These are phyloP conservation scores for Carex scoparia DNA, from an alignment of 176 grass and related monocot species.

Conservation along the genomic window DNA sequence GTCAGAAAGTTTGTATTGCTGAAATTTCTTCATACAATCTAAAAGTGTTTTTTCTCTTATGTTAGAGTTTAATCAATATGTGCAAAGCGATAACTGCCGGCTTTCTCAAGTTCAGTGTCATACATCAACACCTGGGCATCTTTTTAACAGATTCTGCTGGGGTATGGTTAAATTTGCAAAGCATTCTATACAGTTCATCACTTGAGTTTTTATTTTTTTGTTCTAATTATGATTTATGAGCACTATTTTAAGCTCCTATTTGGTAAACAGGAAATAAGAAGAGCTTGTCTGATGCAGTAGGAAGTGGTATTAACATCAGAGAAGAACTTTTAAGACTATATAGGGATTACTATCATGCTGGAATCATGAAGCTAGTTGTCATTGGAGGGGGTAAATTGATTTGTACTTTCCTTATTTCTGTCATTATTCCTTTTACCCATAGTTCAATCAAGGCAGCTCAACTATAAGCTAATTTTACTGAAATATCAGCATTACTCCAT, in stretches of 20 bases:
- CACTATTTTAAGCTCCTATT: conserved; percentile 35
- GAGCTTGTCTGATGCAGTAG: conserved; percentile 81
- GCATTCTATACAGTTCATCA: not conserved
- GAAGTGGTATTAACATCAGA: conserved; percentile 73
- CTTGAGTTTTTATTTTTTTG: conserved; percentile 1
- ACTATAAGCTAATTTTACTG: not conserved
- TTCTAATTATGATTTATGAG: conserved; percentile 3
- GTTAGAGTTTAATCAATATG: conserved; percentile 85
- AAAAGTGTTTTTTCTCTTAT: conserved; percentile 7
- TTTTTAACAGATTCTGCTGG: conserved; percentile 94
- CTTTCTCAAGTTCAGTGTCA: conserved; percentile 87
- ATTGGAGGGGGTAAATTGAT: conserved; percentile 70
- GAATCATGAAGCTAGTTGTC: conserved; percentile 83
- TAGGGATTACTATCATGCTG: conserved; percentile 65
- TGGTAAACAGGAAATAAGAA: conserved; percentile 77
- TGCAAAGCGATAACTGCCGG: conserved; percentile 80
- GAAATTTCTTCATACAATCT: not conserved
- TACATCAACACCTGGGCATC: conserved; percentile 64
- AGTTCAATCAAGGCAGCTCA: conserved; percentile 10
- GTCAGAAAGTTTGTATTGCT: conserved; percentile 12
- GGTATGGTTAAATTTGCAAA: conserved; percentile 45
- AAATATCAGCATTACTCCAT: conserved; percentile 21
- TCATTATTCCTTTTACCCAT: not conserved
- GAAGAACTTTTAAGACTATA: conserved; percentile 93
- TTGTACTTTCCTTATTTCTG: not conserved